Conservation (phyloP, 1,139 yeast species). For the Taphrina communis region DNA sequence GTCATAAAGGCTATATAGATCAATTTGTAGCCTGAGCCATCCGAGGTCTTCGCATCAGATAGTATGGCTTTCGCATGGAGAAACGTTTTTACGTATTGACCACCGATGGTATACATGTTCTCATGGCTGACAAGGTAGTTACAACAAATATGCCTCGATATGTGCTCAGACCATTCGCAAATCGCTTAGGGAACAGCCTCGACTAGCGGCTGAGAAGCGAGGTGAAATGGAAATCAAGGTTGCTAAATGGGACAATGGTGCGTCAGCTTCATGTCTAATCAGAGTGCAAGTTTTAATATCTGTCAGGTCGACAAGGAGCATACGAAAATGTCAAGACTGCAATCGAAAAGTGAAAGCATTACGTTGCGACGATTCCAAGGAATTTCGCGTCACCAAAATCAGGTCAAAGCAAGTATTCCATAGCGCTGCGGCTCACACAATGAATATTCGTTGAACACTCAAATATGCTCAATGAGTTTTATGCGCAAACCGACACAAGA, state of each 20-base stretch:
- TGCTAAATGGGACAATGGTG: slow-evolving; percentile 76
- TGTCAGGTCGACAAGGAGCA: slow-evolving; percentile 35
- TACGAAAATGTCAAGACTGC: slow-evolving; percentile 27
- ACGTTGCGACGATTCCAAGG: no score
- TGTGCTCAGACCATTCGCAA: slow-evolving; percentile 89
- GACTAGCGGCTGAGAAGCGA: slow-evolving; percentile 77
- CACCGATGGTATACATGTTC: neutral
- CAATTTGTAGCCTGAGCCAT: neutral
- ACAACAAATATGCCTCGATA: slow-evolving; percentile 88
- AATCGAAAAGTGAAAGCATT: slow-evolving; percentile 23
- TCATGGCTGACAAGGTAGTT: slow-evolving; percentile 52
- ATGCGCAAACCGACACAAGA: slow-evolving; percentile 5
- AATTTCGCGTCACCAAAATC: no score
- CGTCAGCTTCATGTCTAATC: slow-evolving; percentile 41
- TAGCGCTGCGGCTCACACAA: no score
- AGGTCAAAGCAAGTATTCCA: no score
- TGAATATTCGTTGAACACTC: no score
- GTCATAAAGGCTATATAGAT: no score
- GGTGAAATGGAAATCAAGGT: slow-evolving; percentile 76
- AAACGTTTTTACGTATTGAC: slow-evolving; percentile 34
- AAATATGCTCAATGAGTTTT: neutral
- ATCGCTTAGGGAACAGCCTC: slow-evolving; percentile 86
- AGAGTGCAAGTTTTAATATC: neutral
- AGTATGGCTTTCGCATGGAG: slow-evolving; percentile 40
- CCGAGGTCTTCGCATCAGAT: neutral